Conservation (phyloP, 2,329 filamentous ascomycete species). For the Colletotrichum incanum region DNA sequence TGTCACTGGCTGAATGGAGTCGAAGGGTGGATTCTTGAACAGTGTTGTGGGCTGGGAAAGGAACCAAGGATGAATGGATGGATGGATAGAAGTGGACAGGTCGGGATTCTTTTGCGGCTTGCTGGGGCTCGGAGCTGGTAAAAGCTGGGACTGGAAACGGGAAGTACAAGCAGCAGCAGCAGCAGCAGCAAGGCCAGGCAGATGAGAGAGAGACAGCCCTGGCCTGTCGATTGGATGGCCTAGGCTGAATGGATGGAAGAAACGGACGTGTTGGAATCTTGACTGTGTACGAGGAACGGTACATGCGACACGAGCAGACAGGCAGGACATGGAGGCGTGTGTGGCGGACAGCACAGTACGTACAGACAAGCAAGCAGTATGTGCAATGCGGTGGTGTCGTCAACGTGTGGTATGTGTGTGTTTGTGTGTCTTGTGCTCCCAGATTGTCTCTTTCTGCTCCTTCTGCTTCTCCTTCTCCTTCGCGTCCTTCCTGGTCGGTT, state of each 20-base stretch:
- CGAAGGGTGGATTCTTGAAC: slow-evolving; percentile 4
- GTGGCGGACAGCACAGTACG: background rate
- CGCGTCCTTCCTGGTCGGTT: background rate
- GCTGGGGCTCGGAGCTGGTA: slow-evolving; percentile 4
- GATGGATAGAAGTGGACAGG: slow-evolving; percentile 7
- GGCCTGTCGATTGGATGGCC: background rate
- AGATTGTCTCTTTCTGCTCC: background rate
- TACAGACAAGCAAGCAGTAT: background rate
- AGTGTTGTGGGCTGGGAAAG: slow-evolving; percentile 9
- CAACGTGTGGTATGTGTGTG: background rate
- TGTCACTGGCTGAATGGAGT: slow-evolving; percentile 23
- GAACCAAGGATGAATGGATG: background rate
- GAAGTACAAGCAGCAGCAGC: background rate
- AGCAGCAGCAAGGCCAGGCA: background rate
- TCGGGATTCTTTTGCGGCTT: slow-evolving; percentile 11
- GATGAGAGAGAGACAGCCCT: background rate
- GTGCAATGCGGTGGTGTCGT: background rate
- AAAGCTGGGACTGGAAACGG: slow-evolving; percentile 4
- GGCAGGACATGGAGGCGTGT: background rate
- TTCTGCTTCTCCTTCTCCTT: background rate
- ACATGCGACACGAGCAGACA: background rate
- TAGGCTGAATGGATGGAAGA: slow-evolving; percentile 3
- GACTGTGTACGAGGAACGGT: slow-evolving; percentile 3
- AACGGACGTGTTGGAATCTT: slow-evolving; percentile 10
- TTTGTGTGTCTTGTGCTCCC: background rate